Evolutionary conservation across 768 basidiomycete genomes (phyloP).

Genomic region (Crassisporium funariophilum): DNA sequence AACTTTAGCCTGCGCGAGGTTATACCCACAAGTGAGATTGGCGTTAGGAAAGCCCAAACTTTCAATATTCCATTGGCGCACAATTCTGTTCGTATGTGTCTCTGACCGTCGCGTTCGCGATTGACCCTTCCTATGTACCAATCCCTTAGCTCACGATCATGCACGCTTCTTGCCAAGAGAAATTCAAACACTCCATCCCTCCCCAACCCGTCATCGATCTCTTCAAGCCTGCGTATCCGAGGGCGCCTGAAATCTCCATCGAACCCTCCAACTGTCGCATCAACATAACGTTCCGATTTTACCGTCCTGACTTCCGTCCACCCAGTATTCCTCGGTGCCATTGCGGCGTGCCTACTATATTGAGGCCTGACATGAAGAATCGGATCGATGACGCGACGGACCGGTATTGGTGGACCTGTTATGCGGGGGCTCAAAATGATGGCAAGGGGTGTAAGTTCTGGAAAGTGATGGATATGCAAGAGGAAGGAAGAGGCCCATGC

Average conservation of each 20-base stretch:
- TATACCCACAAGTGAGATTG: conserved; percentile 61
- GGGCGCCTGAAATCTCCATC: conserved; percentile 25
- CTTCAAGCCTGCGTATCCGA: conserved; percentile 62
- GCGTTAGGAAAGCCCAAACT: conserved; percentile 62
- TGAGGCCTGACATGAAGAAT: conserved; percentile 82
- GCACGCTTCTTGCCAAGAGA: conserved; percentile 84
- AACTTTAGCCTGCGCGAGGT: conserved; percentile 79
- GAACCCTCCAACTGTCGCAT: conserved; percentile 70
- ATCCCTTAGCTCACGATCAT: conserved; percentile 80
- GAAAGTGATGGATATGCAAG: conserved; percentile 69
- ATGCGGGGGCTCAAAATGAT: conserved; percentile 80
- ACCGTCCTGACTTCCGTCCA: conserved; percentile 78
- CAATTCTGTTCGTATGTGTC: conserved; percentile 59
- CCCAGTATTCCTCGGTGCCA: conserved; percentile 68
- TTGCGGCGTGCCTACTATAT: conserved; percentile 69
- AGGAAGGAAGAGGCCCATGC: conserved; percentile 63
- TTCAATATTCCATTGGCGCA: conserved; percentile 77
- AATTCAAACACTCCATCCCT: conserved; percentile 79
- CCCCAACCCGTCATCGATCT: conserved; percentile 71
- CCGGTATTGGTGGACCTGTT: conserved; percentile 82
- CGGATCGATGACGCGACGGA: conserved; percentile 53
- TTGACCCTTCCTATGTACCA: not conserved
- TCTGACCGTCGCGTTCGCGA: not conserved
- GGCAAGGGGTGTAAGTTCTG: conserved; percentile 81
- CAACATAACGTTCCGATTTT: conserved; percentile 87